Percentiles rank a stretch among this genome's conserved stretches.
Evolutionary conservation across 495 filamentous ascomycete genomes (phyloP).

Genomic region (Penicillium maclennaniae): DNA sequence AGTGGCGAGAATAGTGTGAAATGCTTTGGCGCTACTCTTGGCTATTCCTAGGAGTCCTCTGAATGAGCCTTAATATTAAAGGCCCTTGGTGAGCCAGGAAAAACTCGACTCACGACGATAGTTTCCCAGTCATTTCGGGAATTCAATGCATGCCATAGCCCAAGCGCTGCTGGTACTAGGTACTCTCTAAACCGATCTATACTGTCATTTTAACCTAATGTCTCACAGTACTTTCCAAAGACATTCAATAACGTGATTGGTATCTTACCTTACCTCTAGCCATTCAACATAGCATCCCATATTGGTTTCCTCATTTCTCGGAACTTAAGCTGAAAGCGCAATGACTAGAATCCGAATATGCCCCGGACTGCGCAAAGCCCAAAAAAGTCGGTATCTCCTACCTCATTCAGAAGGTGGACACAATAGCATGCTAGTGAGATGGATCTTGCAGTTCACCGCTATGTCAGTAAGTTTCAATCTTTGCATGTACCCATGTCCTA

Average conservation of each 20-base stretch:
- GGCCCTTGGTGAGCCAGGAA: background rate
- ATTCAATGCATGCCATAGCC: background rate
- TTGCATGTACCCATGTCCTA: background rate
- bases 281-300: background rate
- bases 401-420: background rate
- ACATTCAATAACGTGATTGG: background rate
- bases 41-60: background rate
- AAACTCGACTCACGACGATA: background rate
- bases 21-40: background rate
- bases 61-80: background rate
- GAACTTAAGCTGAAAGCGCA: background rate
- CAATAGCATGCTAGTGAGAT: background rate
- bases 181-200: background rate
- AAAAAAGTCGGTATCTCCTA: background rate
- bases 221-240: background rate
- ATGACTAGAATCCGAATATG: conserved; percentile 4
- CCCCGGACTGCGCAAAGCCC: background rate
- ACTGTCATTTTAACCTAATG: background rate
- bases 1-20: conserved; percentile 6
- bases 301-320: background rate
- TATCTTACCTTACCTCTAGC: background rate
- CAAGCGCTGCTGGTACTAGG: background rate
- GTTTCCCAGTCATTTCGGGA: background rate
- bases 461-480: background rate
- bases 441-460: background rate